These are phyloP conservation scores for Saccharomycopsis babjevae DNA, from an alignment of 805 yeast genomes.

Conservation along the genomic window DNA sequence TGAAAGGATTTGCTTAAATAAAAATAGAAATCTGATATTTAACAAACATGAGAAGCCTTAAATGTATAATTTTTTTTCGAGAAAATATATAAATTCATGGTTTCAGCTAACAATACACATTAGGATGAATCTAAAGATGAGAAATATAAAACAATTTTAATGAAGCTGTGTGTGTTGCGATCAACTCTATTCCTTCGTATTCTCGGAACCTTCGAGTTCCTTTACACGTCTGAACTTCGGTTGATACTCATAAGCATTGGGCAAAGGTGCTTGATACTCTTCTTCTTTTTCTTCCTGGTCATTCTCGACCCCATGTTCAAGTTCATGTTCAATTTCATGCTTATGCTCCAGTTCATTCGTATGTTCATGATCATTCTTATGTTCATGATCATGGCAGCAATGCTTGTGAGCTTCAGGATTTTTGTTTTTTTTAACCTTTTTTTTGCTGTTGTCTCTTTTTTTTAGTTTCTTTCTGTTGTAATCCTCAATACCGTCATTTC, in stretches of 20 bases:
- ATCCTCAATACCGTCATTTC: slow-evolving; percentile 20
- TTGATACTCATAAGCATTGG: slow-evolving; percentile 84
- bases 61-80: too few relatives aligned
- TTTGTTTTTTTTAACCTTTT: neutral
- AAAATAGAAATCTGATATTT: too few relatives aligned
- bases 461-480: slow-evolving; percentile 2
- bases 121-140: neutral
- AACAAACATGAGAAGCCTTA: too few relatives aligned
- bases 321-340: slow-evolving; percentile 9
- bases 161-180: neutral
- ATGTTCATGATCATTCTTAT: neutral
- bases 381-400: neutral
- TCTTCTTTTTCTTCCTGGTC: slow-evolving; percentile 26
- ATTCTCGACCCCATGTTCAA: slow-evolving; percentile 1
- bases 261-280: slow-evolving; percentile 33
- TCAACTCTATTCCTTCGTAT: neutral
- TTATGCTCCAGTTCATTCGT: slow-evolving; percentile 27
- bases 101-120: neutral
- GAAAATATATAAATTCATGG: too few relatives aligned
- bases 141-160: neutral
- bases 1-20: too few relatives aligned
- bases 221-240: slow-evolving; percentile 40
- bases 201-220: neutral
- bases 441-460: neutral
- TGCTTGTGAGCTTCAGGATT: neutral